phyloP scores from a whole-genome alignment of 2,329 filamentous ascomycete genomes.

The Neophaeococcomyces aloes region DNA sequence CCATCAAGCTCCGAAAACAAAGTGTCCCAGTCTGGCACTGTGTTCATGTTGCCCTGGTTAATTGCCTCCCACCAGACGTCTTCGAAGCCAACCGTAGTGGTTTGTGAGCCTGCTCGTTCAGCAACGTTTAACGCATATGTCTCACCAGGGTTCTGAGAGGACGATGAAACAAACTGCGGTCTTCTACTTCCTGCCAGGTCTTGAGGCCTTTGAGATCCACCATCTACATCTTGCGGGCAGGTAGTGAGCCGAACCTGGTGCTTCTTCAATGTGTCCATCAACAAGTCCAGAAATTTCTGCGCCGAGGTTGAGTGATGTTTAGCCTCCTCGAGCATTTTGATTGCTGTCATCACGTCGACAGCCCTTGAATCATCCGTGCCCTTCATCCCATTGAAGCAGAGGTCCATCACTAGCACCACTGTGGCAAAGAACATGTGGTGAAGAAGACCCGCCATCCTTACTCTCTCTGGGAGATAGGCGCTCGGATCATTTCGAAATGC shows the following conservation, averaged over 20 bases:
- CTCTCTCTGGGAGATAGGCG: constrained; percentile 13
- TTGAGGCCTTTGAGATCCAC: background rate
- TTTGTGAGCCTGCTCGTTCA: constrained; percentile 8
- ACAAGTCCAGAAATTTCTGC: constrained; percentile 27
- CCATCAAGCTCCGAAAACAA: constrained; percentile 18
- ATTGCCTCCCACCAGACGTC: constrained; percentile 17
- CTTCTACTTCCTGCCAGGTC: background rate
- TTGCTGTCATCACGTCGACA: constrained; percentile 30
- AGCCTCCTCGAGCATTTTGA: constrained; percentile 29
- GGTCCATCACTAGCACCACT: constrained; percentile 31
- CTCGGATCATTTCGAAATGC: constrained; percentile 24
- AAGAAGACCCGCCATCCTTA: constrained; percentile 24
- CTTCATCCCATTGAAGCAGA: constrained; percentile 32
- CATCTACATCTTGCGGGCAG: background rate
- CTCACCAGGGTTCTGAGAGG: background rate
- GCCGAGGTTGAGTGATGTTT: constrained; percentile 26
- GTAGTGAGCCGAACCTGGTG: constrained; percentile 20
- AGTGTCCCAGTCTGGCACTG: constrained; percentile 17
- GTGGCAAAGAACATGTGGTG: constrained; percentile 34
- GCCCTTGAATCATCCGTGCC: constrained; percentile 27
- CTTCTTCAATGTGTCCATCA: constrained; percentile 29
- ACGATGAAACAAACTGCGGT: background rate
- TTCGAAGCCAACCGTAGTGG: constrained; percentile 15
- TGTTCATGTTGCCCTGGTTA: constrained; percentile 13
- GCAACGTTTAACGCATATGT: background rate